Evolutionary conservation across 2,329 filamentous ascomycete genomes (phyloP).

Genomic region (Diaporthe citriasiana): DNA sequence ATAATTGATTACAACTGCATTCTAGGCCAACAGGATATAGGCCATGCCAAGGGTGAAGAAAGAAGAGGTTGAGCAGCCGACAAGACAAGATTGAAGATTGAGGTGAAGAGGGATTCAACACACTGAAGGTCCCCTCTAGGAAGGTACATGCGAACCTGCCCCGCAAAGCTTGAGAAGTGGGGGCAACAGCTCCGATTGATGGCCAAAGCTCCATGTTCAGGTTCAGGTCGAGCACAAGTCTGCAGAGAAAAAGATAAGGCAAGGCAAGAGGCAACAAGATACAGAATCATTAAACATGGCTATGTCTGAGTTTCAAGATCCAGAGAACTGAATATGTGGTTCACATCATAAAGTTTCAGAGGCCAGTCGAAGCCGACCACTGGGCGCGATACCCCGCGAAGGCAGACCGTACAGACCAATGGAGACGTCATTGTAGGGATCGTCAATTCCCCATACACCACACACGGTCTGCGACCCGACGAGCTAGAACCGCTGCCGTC

Average conservation of each 20-base stretch:
- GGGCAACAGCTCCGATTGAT: constrained; percentile 17
- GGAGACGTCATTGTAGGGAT: constrained; percentile 33
- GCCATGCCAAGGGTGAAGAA: not conserved
- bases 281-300: too few species aligned
- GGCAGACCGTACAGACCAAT: not conserved
- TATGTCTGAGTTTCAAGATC: not conserved
- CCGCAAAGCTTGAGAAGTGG: constrained; percentile 22
- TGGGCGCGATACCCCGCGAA: constrained; percentile 3
- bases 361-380: too few species aligned
- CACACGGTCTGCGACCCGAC: not conserved
- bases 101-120: not conserved
- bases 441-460: not conserved
- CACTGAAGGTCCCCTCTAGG: constrained; percentile 1
- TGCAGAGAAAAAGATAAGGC: not conserved
- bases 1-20: not conserved
- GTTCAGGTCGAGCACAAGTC: not conserved
- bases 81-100: not conserved
- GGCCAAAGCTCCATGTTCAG: constrained; percentile 23
- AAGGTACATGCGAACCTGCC: constrained; percentile 33
- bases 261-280: too few species aligned
- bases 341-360: not conserved
- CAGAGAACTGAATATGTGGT: not conserved
- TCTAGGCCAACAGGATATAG: not conserved
- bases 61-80: not conserved
- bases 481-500: constrained; percentile 6